Percentiles rank a stretch among this genome's conserved stretches.
Evolutionary conservation across 2,329 filamentous ascomycete genomes (phyloP).

Genomic region (Erysiphe pulchra): DNA sequence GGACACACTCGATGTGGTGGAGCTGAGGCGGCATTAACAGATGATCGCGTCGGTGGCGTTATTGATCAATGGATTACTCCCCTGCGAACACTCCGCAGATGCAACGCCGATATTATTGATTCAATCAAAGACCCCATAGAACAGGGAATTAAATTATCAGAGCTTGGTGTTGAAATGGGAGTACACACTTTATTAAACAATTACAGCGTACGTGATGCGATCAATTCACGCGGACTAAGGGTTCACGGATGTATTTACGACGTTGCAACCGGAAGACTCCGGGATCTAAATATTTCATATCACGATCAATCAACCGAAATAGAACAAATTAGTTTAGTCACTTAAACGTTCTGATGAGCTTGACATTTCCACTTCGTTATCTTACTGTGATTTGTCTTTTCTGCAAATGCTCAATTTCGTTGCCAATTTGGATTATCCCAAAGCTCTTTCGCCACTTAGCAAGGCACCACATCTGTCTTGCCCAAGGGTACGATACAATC

Average conservation of each 20-base stretch:
- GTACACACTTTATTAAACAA: constrained; percentile 44
- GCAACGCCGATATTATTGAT: constrained; percentile 28
- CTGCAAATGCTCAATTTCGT: no score
- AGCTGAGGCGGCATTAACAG: constrained; percentile 29
- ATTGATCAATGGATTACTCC: constrained; percentile 29
- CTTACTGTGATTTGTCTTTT: no score
- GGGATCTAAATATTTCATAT: constrained; percentile 20
- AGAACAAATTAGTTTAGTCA: no score
- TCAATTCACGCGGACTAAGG: constrained; percentile 41
- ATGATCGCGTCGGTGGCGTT: constrained; percentile 23
- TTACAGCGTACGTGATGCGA: constrained; percentile 40
- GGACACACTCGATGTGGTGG: constrained; percentile 44
- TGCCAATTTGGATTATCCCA: no score
- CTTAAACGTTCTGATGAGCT: no score
- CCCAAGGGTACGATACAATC: no score
- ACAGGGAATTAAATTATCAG: constrained; percentile 35
- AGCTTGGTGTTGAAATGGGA: constrained; percentile 50
- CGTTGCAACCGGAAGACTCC: constrained; percentile 21
- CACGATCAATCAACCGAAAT: no score
- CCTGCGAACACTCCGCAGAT: constrained; percentile 19
- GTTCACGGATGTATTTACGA: constrained; percentile 64
- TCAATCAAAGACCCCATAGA: constrained; percentile 26
- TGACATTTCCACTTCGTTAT: no score
- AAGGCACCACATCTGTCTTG: no score
- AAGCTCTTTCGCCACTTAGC: no score